Conservation (phyloP, 2,329 filamentous ascomycete species). For the Basipetospora chlamydospora region DNA sequence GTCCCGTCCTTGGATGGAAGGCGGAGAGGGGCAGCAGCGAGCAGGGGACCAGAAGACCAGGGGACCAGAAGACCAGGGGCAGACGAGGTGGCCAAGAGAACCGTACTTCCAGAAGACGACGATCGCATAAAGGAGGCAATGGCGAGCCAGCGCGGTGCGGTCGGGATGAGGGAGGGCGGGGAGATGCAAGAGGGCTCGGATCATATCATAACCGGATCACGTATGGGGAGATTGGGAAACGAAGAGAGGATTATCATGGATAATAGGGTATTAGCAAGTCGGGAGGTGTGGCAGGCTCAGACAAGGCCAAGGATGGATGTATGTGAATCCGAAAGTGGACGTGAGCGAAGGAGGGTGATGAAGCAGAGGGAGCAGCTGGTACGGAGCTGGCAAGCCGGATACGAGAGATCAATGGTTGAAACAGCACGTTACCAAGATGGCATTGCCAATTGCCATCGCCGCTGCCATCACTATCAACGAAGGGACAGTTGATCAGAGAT, state of each 20-base stretch:
- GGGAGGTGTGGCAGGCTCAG: not conserved
- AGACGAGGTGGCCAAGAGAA: not conserved
- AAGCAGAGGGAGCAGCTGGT: not conserved
- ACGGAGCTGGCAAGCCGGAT: no score
- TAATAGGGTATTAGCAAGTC: not conserved
- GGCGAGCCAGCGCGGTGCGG: conserved; percentile 1
- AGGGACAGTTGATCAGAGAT: no score
- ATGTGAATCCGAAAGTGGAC: not conserved
- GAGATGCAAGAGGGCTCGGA: conserved; percentile 2
- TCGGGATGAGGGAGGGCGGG: not conserved
- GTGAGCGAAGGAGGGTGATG: not conserved
- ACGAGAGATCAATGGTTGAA: no score
- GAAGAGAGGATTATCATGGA: not conserved
- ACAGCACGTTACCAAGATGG: no score
- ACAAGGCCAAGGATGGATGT: not conserved
- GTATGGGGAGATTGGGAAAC: not conserved
- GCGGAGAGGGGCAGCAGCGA: not conserved
- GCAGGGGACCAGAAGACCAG: not conserved
- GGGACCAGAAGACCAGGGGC: not conserved
- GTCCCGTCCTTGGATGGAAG: not conserved
- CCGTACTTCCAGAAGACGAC: not conserved
- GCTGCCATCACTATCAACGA: no score
- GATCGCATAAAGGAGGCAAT: conserved; percentile 1
- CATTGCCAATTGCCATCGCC: no score
- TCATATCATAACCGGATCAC: conserved; percentile 5